Conservation (phyloP, 2,329 filamentous ascomycete species). For the Coniochaeta sp. region DNA sequence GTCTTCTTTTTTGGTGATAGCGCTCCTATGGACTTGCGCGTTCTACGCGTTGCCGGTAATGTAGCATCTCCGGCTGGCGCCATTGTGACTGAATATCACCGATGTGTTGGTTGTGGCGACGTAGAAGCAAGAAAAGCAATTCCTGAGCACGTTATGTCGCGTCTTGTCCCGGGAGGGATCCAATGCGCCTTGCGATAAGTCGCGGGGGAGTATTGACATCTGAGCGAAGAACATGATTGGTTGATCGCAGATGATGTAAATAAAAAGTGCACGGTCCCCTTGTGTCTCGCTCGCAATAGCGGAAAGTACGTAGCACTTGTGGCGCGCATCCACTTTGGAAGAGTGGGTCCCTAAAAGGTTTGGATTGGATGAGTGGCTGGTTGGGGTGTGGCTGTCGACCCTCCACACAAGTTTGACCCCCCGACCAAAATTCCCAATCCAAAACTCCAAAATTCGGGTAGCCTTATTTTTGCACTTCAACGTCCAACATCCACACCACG, state of each 20-base stretch:
- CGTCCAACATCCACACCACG: slow-evolving; percentile 15
- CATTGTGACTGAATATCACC: background rate
- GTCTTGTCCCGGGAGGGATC: background rate
- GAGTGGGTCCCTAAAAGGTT: background rate
- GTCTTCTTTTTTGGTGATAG: slow-evolving; percentile 45
- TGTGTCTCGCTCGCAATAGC: too few species aligned
- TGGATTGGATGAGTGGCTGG: background rate
- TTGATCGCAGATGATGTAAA: background rate
- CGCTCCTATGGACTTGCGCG: slow-evolving; percentile 65
- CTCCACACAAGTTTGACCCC: slow-evolving; percentile 3
- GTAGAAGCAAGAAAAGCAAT: too few species aligned
- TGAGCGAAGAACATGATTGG: background rate
- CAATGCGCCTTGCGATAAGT: background rate
- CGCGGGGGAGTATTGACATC: slow-evolving; percentile 3
- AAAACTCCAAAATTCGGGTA: slow-evolving; percentile 18
- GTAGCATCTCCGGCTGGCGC: slow-evolving; percentile 30
- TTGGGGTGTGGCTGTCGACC: background rate
- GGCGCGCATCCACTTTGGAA: background rate
- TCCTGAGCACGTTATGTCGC: background rate
- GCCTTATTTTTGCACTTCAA: slow-evolving; percentile 16
- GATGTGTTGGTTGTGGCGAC: background rate
- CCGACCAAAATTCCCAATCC: slow-evolving; percentile 15
- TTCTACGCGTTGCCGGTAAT: slow-evolving; percentile 48
- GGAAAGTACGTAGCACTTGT: background rate
- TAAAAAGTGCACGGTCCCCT: slow-evolving; percentile 2